Percentiles rank a stretch among this genome's conserved stretches.
Conservation (phyloP, 306 rosid genomes). For the Cucurbita maxima region DNA sequence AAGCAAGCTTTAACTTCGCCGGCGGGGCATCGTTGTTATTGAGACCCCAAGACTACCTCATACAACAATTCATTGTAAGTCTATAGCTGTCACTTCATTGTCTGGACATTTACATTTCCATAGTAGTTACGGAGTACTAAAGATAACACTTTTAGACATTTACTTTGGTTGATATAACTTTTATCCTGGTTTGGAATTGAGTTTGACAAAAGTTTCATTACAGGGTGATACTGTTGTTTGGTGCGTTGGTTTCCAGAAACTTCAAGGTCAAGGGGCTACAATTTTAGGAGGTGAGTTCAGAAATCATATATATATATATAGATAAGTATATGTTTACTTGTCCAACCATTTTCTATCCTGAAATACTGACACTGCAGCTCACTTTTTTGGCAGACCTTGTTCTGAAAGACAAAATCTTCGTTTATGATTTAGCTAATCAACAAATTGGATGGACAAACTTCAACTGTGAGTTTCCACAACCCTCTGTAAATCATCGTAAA, state of each 20-base stretch:
- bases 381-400: conserved; percentile 54
- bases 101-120: neutral
- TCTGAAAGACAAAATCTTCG: conserved; percentile 72
- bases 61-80: conserved; percentile 80
- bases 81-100: conserved; percentile 1
- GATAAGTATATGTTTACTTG: neutral
- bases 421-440: conserved; percentile 75
- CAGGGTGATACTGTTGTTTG: conserved; percentile 68
- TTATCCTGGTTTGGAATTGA: neutral
- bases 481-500: conserved; percentile 2
- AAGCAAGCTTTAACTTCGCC: conserved; percentile 79
- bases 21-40: conserved; percentile 62
- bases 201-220: neutral
- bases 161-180: neutral
- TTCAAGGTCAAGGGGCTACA: conserved; percentile 62
- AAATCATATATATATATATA: neutral
- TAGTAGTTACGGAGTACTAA: neutral
- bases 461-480: conserved; percentile 65
- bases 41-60: conserved; percentile 82
- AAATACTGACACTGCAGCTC: conserved; percentile 3
- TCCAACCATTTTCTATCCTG: neutral
- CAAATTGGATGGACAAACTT: conserved; percentile 92
- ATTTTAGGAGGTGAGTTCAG: conserved; percentile 76
- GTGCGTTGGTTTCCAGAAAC: conserved; percentile 90
- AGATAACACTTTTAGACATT: neutral